Evolutionary conservation across 2,329 filamentous ascomycete species (phyloP).

Genomic region (Arachnopeziza araneosa): DNA sequence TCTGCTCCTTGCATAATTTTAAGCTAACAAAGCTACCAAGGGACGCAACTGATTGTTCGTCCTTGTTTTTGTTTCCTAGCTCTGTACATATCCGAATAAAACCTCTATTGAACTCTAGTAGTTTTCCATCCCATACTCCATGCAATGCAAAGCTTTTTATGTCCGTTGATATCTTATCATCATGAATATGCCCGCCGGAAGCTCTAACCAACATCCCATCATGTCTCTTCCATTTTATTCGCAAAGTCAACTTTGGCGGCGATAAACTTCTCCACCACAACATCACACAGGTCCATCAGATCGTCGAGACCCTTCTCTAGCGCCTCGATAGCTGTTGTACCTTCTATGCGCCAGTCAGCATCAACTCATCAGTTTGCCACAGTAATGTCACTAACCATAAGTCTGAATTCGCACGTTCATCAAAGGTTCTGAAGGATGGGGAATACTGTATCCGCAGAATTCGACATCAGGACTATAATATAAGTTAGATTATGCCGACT

Average conservation of each 20-base stretch:
- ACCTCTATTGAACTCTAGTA: constrained; percentile 20
- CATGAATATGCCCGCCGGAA: not conserved
- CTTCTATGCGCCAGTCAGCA: constrained; percentile 48
- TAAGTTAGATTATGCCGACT: not conserved
- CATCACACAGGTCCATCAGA: constrained; percentile 86
- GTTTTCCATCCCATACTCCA: constrained; percentile 23
- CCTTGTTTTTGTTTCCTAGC: constrained; percentile 18
- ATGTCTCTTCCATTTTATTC: constrained; percentile 13
- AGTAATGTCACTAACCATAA: constrained; percentile 59
- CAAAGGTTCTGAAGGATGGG: constrained; percentile 89
- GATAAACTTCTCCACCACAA: constrained; percentile 86
- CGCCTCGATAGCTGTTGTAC: constrained; percentile 74
- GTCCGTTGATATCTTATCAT: not conserved
- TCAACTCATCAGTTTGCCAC: not conserved
- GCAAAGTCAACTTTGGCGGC: constrained; percentile 55
- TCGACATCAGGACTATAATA: constrained; percentile 77
- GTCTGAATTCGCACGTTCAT: constrained; percentile 98
- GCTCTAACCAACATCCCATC: not conserved
- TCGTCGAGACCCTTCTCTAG: constrained; percentile 87
- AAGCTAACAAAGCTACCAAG: constrained; percentile 13
- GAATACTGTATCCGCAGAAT: constrained; percentile 97
- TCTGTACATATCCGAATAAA: constrained; percentile 31
- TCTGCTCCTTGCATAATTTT: not conserved
- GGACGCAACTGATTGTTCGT: constrained; percentile 27
- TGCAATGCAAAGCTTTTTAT: constrained; percentile 21